phyloP scores from a whole-genome alignment of 2,329 filamentous ascomycete genomes.

The Plectosphaerella cucumerina region DNA sequence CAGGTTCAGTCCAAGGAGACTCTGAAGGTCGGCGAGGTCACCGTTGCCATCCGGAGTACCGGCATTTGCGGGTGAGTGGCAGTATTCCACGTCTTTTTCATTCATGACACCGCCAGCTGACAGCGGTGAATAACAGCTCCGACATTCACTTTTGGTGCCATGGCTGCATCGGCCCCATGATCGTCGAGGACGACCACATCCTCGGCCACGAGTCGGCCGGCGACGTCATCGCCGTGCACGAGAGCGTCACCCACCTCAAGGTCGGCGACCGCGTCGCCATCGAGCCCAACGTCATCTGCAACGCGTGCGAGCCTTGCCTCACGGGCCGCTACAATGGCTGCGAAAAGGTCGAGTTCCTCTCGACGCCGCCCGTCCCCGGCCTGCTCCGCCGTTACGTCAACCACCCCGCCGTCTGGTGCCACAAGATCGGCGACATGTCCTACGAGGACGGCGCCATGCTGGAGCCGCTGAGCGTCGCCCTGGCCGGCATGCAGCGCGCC shows the following conservation, averaged over 20 bases:
- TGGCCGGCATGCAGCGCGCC: conserved; percentile 83
- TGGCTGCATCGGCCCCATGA: conserved; percentile 93
- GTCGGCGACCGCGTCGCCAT: conserved; percentile 88
- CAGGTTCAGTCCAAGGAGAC: conserved; percentile 64
- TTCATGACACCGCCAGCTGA: no score
- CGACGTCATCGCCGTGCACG: conserved; percentile 74
- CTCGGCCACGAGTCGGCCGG: conserved; percentile 93
- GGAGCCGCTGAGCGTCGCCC: conserved; percentile 83
- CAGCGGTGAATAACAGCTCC: conserved; percentile 48
- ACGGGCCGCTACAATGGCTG: conserved; percentile 96
- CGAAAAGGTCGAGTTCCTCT: conserved; percentile 79
- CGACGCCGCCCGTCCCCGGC: conserved; percentile 84
- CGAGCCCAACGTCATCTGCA: conserved; percentile 92
- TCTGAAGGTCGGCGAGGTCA: conserved; percentile 79
- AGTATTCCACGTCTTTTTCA: background rate
- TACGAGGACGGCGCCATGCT: conserved; percentile 89
- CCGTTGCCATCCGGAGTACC: conserved; percentile 84
- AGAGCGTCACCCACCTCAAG: conserved; percentile 72
- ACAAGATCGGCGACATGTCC: conserved; percentile 90
- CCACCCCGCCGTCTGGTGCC: conserved; percentile 91
- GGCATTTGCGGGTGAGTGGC: conserved; percentile 81
- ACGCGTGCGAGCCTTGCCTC: conserved; percentile 83
- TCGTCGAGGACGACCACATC: conserved; percentile 83
- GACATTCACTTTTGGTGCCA: conserved; percentile 98
- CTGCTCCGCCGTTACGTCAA: conserved; percentile 90